Evolutionary conservation across 2,329 filamentous ascomycete species (phyloP), one percentile per base, ranked within the genome.

Genomic region (Fusarium sp.): DNA sequence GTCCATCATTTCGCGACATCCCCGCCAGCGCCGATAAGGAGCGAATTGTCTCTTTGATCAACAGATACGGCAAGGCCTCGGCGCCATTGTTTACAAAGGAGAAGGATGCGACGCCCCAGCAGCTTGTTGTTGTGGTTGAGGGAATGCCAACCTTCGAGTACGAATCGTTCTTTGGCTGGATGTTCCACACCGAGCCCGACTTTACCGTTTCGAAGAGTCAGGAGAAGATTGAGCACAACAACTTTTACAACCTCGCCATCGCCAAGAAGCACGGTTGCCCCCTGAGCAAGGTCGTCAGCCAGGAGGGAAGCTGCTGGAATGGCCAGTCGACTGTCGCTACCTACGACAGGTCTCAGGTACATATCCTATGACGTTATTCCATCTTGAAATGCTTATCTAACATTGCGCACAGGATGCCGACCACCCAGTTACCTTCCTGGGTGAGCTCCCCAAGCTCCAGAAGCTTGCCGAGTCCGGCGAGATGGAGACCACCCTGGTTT

Each of bases 61-160:
- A 90, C 77, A 83, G 83, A 59, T 93, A 90, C 80, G 91, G 90
- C 71, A 89, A 87, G 71, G 78, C 83, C 34, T 81, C 87, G 8
- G 75, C 83, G 63, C 80, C 85, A 22, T 82, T 93, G 37, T 91
- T 93, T 75, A 66, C 79, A 6, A 78, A 82, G 47, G 71, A 73
- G 13, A 73, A 78, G 20, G 78, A 82, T 58, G 73, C 70, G 62
- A 74, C 74, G 40, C 84, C 86, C 6, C 84, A 82, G 62, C 90
- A 93, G 80, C 85, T 93, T 42, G 82, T 93, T 29, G 82, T 92
- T 61, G 81, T 90, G 74, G 83, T 92, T 60, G 87, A 92, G 78
- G 89, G 91, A 77, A 83, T 88, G 81, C 86, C 84, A 20, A 75
- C 83, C 18, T 78, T 84, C 47, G 85, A 87, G 56, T 74, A 83